Conservation (phyloP, 208 protist genomes). For the Acanthamoeba castellanii region DNA sequence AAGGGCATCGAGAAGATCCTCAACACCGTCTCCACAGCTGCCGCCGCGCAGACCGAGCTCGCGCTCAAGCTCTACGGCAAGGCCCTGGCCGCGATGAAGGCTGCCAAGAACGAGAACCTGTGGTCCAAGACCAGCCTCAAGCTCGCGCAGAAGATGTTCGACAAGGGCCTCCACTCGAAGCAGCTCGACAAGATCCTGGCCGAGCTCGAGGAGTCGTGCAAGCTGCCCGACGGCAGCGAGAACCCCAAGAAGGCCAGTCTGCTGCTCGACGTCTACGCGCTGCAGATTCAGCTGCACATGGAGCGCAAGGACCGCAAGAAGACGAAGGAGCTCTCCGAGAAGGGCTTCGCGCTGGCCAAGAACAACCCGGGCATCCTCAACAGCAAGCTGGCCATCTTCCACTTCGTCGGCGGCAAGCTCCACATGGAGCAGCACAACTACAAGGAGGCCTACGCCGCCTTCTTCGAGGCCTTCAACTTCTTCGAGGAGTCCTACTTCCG, state of each 20-base stretch:
- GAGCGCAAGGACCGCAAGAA: conserved; percentile 89
- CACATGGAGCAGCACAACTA: conserved; percentile 92
- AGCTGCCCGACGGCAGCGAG: conserved; percentile 86
- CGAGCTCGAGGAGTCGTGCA: conserved; percentile 90
- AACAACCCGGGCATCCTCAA: conserved; percentile 90
- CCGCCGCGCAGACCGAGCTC: conserved; percentile 72
- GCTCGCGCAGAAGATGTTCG: conserved; percentile 89
- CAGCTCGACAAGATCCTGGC: conserved; percentile 87
- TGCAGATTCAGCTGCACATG: conserved; percentile 94
- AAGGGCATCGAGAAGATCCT: conserved; percentile 95
- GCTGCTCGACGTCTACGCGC: conserved; percentile 91
- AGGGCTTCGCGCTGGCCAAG: conserved; percentile 90
- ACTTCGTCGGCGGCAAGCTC: conserved; percentile 93
- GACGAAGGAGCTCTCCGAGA: conserved; percentile 88
- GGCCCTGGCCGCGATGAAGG: conserved; percentile 78
- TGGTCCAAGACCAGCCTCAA: conserved; percentile 95
- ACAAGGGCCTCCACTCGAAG: conserved; percentile 84
- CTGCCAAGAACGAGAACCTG: conserved; percentile 87
- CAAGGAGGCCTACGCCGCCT: conserved; percentile 93
- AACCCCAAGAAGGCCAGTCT: conserved; percentile 90
- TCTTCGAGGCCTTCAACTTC: conserved; percentile 94
- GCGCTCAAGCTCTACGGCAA: conserved; percentile 79
- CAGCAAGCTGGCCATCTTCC: conserved; percentile 93
- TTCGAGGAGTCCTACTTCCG: conserved; percentile 95
- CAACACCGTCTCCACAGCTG: conserved; percentile 89